Evolutionary conservation across 371 early-diverging fungal species (phyloP), one percentile per base, ranked within the genome.

Genomic region (Scutellospora calospora): DNA sequence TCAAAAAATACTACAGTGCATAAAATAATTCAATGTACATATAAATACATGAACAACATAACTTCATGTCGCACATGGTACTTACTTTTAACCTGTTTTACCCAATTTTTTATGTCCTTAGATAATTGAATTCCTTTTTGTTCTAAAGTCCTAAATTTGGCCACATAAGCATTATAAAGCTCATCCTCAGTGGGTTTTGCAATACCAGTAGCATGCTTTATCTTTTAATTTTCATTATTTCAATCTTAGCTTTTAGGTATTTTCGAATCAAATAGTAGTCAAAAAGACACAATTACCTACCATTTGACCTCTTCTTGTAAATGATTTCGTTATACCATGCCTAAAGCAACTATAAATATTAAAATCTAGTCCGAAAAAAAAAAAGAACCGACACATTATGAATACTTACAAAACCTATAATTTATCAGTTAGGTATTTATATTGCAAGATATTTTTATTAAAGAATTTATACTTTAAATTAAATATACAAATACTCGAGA

Each of bases 121-220:
- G 84, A 88, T 71, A 93, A 83, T 59, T 91, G 88, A 8, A 85
- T 85, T n/a, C 86, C 87, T 22, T 84, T 62, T 25, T 84, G 87
- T 79, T 91, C 90, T 68, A 91, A 91, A 45, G 87, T 83, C 71
- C 90, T 90, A 82, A 94, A 92, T 76, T 88, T 87, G 66, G 87
- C 86, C 52, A 90, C 76, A 5, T 93, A 84, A 6, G 89, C 88
- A 45, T 94, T 93, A 81, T 88, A 90, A 25, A 87, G 82, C 18
- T 85, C 82, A 83, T 92, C 90, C 45, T 91, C 90, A 3, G 91
- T 92, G n/a, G 85, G 84, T 33, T 88, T 90, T 1, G 86, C 84
- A 6, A 90, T 81, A 25, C 89, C 90, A 16, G 89, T 88, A 16
- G 86, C 88, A 80, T 90, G 89, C 72, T 91, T 91, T 18, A 92